Percentiles rank a stretch among this genome's conserved stretches.
phyloP scores from a whole-genome alignment of 176 grass and related monocot species.

The Poa pratensis region DNA sequence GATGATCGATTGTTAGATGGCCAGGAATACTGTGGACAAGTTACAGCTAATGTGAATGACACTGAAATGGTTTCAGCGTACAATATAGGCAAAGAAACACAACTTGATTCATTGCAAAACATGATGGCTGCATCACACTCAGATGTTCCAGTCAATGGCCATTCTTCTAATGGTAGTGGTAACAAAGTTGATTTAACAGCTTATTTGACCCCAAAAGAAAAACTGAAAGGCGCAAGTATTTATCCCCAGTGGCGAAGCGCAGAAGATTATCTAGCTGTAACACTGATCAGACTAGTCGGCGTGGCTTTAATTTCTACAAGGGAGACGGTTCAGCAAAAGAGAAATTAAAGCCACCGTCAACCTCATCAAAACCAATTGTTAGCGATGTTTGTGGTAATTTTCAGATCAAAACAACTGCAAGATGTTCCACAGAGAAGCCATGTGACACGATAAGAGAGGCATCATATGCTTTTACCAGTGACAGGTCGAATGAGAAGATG shows the following conservation, averaged over 20 bases:
- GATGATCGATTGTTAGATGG: constrained; percentile 50
- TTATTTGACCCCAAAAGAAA: constrained; percentile 58
- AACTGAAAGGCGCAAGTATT: constrained; percentile 66
- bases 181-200: constrained; percentile 37
- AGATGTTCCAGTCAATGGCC: constrained; percentile 47
- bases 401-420: constrained; percentile 3
- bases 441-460: constrained; percentile 16
- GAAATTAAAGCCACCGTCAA: constrained; percentile 39
- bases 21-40: constrained; percentile 34
- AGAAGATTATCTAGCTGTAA: constrained; percentile 79
- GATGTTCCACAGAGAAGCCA: constrained; percentile 46
- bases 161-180: constrained; percentile 45
- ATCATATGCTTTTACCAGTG: constrained; percentile 25
- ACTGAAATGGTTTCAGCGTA: constrained; percentile 37
- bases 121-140: constrained; percentile 18
- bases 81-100: constrained; percentile 12
- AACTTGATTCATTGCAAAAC: constrained; percentile 32
- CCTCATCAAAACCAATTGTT: constrained; percentile 40
- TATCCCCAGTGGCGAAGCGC: constrained; percentile 76
- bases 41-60: constrained; percentile 41
- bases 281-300: constrained; percentile 53
- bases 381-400: constrained; percentile 35
- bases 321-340: constrained; percentile 33
- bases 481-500: constrained; percentile 43
- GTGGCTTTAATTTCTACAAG: constrained; percentile 51